Percentiles rank a stretch among this genome's conserved stretches.
phyloP scores from a whole-genome alignment of 176 grass and related monocot genomes.

The Hsuehochloa calcarea region DNA sequence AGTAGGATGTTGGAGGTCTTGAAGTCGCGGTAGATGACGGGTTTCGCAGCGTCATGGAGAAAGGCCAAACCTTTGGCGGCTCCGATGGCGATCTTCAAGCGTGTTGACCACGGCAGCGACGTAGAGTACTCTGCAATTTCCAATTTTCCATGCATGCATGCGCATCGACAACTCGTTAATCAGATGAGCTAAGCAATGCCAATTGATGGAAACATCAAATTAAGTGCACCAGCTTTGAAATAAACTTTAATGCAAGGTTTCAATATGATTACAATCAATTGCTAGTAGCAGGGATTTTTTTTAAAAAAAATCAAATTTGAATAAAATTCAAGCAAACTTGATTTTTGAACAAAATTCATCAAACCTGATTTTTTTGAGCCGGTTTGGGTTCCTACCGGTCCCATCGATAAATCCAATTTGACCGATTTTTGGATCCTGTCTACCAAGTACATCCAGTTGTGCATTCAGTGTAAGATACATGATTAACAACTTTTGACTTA shows the following conservation, averaged over 20 bases:
- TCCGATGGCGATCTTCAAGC: slow-evolving; percentile 74
- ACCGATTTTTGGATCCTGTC: too few relatives aligned
- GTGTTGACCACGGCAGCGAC: slow-evolving; percentile 57
- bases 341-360: too few relatives aligned
- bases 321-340: too few relatives aligned
- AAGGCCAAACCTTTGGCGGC: slow-evolving; percentile 76
- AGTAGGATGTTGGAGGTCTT: slow-evolving; percentile 89
- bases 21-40: slow-evolving; percentile 84
- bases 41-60: slow-evolving; percentile 67
- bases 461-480: not conserved
- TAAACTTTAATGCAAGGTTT: too few relatives aligned
- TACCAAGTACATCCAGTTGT: too few relatives aligned
- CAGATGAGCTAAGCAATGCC: too few relatives aligned
- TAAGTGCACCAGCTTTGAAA: not conserved
- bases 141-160: not conserved
- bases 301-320: too few relatives aligned
- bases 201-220: not conserved
- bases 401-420: too few relatives aligned
- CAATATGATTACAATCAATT: too few relatives aligned
- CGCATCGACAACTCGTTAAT: not conserved
- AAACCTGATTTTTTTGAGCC: too few relatives aligned
- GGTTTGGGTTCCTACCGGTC: too few relatives aligned
- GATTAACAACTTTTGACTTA: slow-evolving; percentile 4
- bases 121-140: slow-evolving; percentile 44
- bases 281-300: too few relatives aligned